A percentile compares a stretch with the other conserved stretches of the same genome.
These are phyloP conservation scores for Alternaria rosae DNA, from an alignment of 2,329 filamentous ascomycete genomes.

Conservation along the genomic window DNA sequence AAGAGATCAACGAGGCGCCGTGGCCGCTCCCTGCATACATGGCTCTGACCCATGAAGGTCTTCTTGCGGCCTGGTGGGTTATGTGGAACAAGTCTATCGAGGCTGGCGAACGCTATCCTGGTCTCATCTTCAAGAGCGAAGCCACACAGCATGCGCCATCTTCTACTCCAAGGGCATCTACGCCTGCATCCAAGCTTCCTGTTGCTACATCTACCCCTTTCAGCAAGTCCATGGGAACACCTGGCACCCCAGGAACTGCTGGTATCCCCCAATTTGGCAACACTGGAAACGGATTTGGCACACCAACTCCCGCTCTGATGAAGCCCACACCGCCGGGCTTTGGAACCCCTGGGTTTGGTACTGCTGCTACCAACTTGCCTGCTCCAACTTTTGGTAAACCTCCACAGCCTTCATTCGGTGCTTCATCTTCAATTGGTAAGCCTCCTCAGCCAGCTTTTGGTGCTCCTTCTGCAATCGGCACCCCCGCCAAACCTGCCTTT, in stretches of 20 bases:
- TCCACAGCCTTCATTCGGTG: constrained; percentile 31
- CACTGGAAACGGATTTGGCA: constrained; percentile 8
- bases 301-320: constrained; percentile 17
- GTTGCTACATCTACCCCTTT: constrained; percentile 20
- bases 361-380: constrained; percentile 26
- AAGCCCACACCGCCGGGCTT: constrained; percentile 31
- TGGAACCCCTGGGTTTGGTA: constrained; percentile 25
- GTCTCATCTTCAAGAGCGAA: constrained; percentile 62
- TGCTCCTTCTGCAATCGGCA: constrained; percentile 21
- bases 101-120: constrained; percentile 74
- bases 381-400: constrained; percentile 22
- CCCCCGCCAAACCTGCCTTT: constrained; percentile 33
- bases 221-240: constrained; percentile 19
- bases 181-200: constrained; percentile 17
- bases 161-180: constrained; percentile 18
- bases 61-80: constrained; percentile 88
- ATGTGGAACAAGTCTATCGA: constrained; percentile 88
- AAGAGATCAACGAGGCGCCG: constrained; percentile 78
- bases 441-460: constrained; percentile 31
- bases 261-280: constrained; percentile 17
- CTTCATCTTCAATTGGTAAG: constrained; percentile 19
- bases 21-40: constrained; percentile 84
- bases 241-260: constrained; percentile 37
- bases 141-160: constrained; percentile 35
- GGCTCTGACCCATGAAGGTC: constrained; percentile 86